Conservation (phyloP, 768 basidiomycete species). For the Boletus sp. region DNA sequence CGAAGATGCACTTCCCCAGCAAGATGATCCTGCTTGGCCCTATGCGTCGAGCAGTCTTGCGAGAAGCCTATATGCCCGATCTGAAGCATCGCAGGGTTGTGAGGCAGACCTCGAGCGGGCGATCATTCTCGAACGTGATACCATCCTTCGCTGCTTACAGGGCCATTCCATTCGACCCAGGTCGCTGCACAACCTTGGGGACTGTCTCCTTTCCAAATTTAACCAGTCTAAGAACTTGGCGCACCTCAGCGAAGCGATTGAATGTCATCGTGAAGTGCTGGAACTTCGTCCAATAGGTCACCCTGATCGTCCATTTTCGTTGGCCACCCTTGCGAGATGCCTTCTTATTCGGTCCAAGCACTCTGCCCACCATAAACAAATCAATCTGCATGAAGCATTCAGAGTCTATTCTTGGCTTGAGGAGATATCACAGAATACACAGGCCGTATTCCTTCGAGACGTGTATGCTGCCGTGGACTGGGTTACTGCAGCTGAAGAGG, state of each 20-base stretch:
- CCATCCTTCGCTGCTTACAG: no score
- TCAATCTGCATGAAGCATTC: neutral
- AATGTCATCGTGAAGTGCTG: neutral
- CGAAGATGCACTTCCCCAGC: no score
- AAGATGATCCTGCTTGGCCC: no score
- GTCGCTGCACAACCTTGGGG: no score
- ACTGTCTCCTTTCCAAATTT: neutral
- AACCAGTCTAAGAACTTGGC: neutral
- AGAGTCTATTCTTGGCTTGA: neutral
- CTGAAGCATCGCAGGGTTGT: no score
- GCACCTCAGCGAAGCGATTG: neutral
- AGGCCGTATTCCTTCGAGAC: neutral
- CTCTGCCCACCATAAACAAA: neutral
- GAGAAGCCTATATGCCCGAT: neutral
- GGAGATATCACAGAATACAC: neutral
- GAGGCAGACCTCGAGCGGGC: no score
- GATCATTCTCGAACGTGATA: no score
- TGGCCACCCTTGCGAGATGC: neutral
- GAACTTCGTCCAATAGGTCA: neutral
- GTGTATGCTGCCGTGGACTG: neutral
- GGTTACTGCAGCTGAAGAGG: neutral
- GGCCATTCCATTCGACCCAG: no score
- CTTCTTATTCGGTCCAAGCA: neutral
- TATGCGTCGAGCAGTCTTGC: neutral
- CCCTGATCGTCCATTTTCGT: neutral